Evolutionary conservation across 2,329 filamentous ascomycete species (phyloP).

Genomic region (Ophiostoma novo-ulmi): DNA sequence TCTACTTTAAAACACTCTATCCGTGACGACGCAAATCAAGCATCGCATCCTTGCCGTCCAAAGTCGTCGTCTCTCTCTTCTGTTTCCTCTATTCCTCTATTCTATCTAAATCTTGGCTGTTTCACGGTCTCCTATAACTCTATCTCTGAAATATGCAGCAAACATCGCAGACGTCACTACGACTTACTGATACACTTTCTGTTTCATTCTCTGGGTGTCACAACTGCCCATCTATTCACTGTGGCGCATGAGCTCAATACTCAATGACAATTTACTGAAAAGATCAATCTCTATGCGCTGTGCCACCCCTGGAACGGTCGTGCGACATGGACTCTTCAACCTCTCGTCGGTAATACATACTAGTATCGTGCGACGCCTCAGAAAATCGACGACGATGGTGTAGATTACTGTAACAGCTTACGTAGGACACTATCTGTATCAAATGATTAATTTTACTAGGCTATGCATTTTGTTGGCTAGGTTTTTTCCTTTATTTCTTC

Average conservation of each 20-base stretch:
- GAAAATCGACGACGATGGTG: not conserved
- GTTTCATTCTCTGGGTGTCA: not conserved
- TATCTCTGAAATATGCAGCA: not conserved
- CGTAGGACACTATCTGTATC: not conserved
- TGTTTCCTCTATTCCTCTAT: not conserved
- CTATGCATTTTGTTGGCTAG: too few species aligned
- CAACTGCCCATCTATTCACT: not conserved
- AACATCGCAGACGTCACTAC: not conserved
- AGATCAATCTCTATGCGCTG: not conserved
- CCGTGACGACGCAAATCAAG: not conserved
- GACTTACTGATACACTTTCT: not conserved
- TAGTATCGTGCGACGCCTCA: slow-evolving; percentile 8
- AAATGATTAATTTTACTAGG: too few species aligned
- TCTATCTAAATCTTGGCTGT: too few species aligned
- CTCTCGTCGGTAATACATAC: not conserved
- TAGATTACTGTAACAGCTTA: not conserved
- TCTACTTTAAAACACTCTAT: not conserved
- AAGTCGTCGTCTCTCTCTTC: not conserved
- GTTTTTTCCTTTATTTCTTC: too few species aligned
- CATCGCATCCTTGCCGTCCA: not conserved
- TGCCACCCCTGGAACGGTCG: not conserved
- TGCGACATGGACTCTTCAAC: not conserved
- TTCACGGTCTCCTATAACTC: not conserved
- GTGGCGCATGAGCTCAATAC: not conserved
- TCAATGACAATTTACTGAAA: not conserved